These are phyloP conservation scores for Chondrostereum purpureum DNA, from an alignment of 1,284 basidiomycete species.

Conservation along the genomic window DNA sequence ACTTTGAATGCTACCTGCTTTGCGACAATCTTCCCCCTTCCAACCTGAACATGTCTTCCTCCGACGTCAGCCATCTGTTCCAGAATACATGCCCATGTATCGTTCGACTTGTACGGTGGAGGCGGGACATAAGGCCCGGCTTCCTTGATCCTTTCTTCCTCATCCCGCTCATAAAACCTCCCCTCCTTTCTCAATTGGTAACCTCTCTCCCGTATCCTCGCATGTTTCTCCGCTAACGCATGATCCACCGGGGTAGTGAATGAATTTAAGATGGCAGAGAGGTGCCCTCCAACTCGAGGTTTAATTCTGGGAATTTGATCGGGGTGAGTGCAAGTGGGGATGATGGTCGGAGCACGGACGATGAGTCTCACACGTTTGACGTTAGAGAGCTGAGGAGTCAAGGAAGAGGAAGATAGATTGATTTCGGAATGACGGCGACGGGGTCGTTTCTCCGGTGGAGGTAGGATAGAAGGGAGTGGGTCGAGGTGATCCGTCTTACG, in stretches of 20 bases:
- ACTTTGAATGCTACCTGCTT: conserved; percentile 64
- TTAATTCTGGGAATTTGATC: conserved; percentile 55
- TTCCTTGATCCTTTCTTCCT: conserved; percentile 5
- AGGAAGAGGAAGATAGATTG: background rate
- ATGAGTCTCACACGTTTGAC: conserved; percentile 64
- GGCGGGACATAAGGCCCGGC: conserved; percentile 1
- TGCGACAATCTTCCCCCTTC: conserved; percentile 39
- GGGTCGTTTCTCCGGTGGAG: conserved; percentile 19
- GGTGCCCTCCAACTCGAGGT: conserved; percentile 45
- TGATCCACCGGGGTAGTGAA: conserved; percentile 43
- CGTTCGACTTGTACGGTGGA: conserved; percentile 1
- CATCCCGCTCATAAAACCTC: conserved; percentile 15
- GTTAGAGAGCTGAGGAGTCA: no score
- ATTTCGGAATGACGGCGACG: conserved; percentile 20
- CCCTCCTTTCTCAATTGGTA: conserved; percentile 26
- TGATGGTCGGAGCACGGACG: conserved; percentile 51
- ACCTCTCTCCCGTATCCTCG: background rate
- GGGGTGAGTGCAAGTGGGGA: conserved; percentile 48
- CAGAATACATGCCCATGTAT: conserved; percentile 20
- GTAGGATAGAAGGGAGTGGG: conserved; percentile 7
- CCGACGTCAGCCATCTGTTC: conserved; percentile 51
- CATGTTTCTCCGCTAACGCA: conserved; percentile 30
- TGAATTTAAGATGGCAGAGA: conserved; percentile 53
- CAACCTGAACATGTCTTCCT: conserved; percentile 29
- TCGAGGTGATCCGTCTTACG: background rate